Evolutionary conservation across 179 eudicot genomes (phyloP).

Genomic region (Corrigiola litoralis): DNA sequence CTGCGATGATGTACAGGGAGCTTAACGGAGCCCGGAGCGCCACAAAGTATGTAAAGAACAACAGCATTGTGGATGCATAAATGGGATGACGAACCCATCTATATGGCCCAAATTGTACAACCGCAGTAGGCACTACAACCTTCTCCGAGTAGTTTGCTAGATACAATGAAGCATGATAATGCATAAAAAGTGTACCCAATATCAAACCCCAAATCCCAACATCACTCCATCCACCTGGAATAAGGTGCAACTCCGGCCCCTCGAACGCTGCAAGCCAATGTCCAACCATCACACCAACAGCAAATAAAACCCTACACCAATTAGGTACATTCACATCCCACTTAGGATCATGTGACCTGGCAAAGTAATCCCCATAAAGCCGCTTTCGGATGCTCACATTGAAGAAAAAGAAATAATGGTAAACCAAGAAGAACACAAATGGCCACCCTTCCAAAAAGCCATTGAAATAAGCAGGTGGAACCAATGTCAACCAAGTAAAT

Average conservation of each 20-base stretch:
- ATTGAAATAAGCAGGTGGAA: constrained; percentile 81
- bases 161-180: constrained; percentile 62
- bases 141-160: constrained; percentile 82
- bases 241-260: constrained; percentile 71
- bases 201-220: constrained; percentile 64
- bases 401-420: constrained; percentile 81
- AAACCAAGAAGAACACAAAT: constrained; percentile 68
- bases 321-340: constrained; percentile 65
- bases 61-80: constrained; percentile 79
- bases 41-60: constrained; percentile 56
- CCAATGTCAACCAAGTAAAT: constrained; percentile 78
- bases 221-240: constrained; percentile 81
- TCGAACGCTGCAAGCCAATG: constrained; percentile 94
- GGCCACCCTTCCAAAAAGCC: constrained; percentile 96
- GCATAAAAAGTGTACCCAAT: constrained; percentile 52
- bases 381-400: constrained; percentile 71
- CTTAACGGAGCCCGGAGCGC: constrained; percentile 78
- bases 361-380: constrained; percentile 59
- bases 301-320: constrained; percentile 43
- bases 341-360: constrained; percentile 67
- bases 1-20: constrained; percentile 45
- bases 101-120: constrained; percentile 82
- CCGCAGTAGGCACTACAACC: constrained; percentile 74
- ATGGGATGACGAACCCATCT: constrained; percentile 86
- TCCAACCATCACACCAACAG: constrained; percentile 48